phyloP scores from a whole-genome alignment of 306 rosid genomes.

The Leucaena leucocephala region DNA sequence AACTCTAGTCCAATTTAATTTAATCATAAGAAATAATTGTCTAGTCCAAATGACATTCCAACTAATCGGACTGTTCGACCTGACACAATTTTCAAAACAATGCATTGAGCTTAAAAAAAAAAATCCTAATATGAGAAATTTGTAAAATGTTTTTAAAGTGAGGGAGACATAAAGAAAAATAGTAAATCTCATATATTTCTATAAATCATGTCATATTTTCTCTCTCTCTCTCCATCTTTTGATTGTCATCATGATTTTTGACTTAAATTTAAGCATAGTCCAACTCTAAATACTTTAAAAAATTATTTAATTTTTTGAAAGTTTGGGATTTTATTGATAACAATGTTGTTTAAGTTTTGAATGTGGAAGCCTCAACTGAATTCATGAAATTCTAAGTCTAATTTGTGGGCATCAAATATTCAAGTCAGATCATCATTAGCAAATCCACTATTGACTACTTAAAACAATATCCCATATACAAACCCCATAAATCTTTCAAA shows the following conservation, averaged over 20 bases:
- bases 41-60: no score
- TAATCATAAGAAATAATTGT: no score
- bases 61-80: no score
- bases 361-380: conserved; percentile 33
- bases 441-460: background rate
- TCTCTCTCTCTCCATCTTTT: background rate
- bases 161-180: no score
- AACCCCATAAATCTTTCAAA: background rate
- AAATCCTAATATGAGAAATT: background rate
- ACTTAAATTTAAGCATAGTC: background rate
- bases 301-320: background rate
- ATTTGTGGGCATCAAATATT: conserved; percentile 44
- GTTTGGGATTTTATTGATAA: background rate
- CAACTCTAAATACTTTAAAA: background rate
- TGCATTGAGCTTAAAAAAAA: no score
- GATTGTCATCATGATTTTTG: background rate
- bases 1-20: no score
- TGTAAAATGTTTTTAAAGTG: no score
- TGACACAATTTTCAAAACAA: no score
- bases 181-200: background rate
- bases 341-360: background rate
- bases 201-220: background rate
- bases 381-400: conserved; percentile 29
- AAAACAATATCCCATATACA: background rate
- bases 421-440: conserved; percentile 36